Base-by-base conservation (phyloP, 805 yeast species). In the Scheffersomyces amazonensis region DNA sequence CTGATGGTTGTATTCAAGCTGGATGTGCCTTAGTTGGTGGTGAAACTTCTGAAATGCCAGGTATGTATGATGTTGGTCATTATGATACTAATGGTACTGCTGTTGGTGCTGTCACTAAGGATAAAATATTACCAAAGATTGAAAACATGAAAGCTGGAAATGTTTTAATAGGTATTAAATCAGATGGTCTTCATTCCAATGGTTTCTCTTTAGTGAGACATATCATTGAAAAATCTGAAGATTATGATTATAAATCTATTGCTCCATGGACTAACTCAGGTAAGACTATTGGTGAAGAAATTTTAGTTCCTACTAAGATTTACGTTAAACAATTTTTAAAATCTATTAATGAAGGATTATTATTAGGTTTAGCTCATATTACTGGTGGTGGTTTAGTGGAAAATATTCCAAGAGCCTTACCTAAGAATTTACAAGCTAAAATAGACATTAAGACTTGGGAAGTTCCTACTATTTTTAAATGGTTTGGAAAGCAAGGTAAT, bases 11-110 rank as follows among this genome's bases (percentile, higher is more conserved):
- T 72, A 81, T 83, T 48, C 78, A 80, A 48, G 86, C 98, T 23
- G 96, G 96, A 9, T 91, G 99, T 75, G 99, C 99, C 5, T 74
- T 93, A 41, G 96, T 93, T 37, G 99, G 99, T 40, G 99, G 99
- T 49, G 99, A 93, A 67, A 93, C 99, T 27, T 85, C 96, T 38
- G 99, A 93, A 73, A 93, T 93, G 99, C 99, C 99, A 19, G 99
- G 99, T 48, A 87, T 93, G 86, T 93, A 93, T 56, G 86, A 83
- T 42, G 88, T 81, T 40, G 95, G 95, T 23, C 98, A 93, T 66
- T 93, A 93, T 59, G 99, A 93, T 64, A 90, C 96, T 43, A 93
- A 91, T 57, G 99, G 99, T 64, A 95, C 99, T 25, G 95, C 97
- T 37, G 90, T 93, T 31, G 99, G 99, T 55, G 99, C 99, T 11